Percentiles rank a stretch among this genome's conserved stretches.
Evolutionary conservation across 116 monocot genomes (phyloP).

Genomic region (Iris pallida): DNA sequence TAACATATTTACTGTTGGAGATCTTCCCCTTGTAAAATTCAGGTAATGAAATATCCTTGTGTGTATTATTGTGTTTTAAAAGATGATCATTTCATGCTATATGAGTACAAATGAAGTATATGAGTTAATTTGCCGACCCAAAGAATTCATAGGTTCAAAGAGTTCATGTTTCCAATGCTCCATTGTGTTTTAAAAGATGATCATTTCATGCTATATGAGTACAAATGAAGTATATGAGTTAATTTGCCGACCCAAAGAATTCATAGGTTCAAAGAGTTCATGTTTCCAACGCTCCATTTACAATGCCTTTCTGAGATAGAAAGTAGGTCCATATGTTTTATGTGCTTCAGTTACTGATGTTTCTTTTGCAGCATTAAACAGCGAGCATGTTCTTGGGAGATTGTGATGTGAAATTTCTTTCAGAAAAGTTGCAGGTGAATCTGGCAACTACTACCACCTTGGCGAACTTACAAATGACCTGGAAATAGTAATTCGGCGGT

Average conservation of each 20-base stretch:
- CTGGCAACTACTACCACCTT: background rate
- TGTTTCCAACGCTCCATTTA: background rate
- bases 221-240: background rate
- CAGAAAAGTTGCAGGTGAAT: background rate
- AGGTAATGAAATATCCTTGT: background rate
- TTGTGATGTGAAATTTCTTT: background rate
- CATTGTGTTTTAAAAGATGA: background rate
- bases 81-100: background rate
- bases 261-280: background rate
- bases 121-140: background rate
- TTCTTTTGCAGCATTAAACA: background rate
- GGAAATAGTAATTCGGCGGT: background rate
- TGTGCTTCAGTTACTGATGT: slow-evolving; percentile 1
- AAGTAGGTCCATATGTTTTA: background rate
- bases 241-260: background rate
- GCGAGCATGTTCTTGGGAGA: too few relatives aligned
- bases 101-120: background rate
- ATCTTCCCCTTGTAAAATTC: background rate
- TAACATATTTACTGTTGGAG: background rate
- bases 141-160: background rate
- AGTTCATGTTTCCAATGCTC: background rate
- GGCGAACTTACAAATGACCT: background rate
- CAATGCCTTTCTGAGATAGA: background rate
- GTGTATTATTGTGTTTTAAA: background rate
- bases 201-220: background rate